Evolutionary conservation across 1,284 basidiomycete species (phyloP).

Genomic region (Puccinia novopanici): DNA sequence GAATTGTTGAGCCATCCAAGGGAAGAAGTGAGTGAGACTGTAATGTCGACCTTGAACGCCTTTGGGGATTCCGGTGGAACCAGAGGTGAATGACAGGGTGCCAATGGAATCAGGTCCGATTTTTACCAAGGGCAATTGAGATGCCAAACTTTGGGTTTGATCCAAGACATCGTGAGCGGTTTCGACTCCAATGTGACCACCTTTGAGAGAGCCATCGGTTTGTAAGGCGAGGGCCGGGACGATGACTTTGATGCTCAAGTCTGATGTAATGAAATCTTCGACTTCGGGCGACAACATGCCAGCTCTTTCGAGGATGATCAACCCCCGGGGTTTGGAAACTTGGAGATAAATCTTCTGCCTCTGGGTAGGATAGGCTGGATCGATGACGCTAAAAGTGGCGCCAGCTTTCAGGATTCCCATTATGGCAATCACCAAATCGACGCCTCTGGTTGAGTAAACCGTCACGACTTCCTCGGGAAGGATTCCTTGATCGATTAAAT

Average conservation of each 20-base stretch:
- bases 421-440: slow-evolving; percentile 94
- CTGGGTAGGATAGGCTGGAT: slow-evolving; percentile 93
- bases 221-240: slow-evolving; percentile 84
- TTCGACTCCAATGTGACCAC: slow-evolving; percentile 63
- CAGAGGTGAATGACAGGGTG: slow-evolving; percentile 94
- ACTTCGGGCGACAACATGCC: slow-evolving; percentile 80
- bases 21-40: slow-evolving; percentile 98
- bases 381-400: slow-evolving; percentile 96
- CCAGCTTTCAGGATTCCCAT: slow-evolving; percentile 96
- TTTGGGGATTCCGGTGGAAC: slow-evolving; percentile 97
- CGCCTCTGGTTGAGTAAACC: slow-evolving; percentile 96
- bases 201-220: slow-evolving; percentile 68
- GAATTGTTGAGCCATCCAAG: slow-evolving; percentile 96
- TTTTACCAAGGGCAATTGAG: slow-evolving; percentile 71
- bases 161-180: slow-evolving; percentile 59
- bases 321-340: slow-evolving; percentile 88
- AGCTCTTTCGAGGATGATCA: slow-evolving; percentile 88
- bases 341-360: slow-evolving; percentile 93
- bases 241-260: slow-evolving; percentile 85
- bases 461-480: slow-evolving; percentile 95
- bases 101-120: slow-evolving; percentile 94
- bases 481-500: slow-evolving; percentile 80
- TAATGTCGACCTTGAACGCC: slow-evolving; percentile 94
- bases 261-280: slow-evolving; percentile 77
- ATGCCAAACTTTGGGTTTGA: slow-evolving; percentile 53